Percentiles rank a stretch among this genome's conserved stretches.
Evolutionary conservation across 208 protist species (phyloP).

Genomic region (Leishmania amazonensis): DNA sequence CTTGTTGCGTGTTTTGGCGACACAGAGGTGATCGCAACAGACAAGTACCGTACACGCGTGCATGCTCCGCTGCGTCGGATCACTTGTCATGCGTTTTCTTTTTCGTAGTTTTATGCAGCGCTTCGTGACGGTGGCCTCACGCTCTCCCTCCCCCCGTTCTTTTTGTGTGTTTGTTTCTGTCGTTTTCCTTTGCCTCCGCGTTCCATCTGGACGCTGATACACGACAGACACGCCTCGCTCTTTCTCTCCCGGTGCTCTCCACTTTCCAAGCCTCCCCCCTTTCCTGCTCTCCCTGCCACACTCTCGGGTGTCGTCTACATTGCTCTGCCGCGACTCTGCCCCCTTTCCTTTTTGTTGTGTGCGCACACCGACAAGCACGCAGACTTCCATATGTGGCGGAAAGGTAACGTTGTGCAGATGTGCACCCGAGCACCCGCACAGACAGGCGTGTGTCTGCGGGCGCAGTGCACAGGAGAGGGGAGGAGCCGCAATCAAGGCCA

Average conservation of each 20-base stretch:
- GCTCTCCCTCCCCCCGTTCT: not conserved
- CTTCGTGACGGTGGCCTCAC: not conserved
- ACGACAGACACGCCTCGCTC: too few species aligned
- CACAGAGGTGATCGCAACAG: not conserved
- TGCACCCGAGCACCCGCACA: not conserved
- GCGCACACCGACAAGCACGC: not conserved
- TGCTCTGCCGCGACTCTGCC: not conserved
- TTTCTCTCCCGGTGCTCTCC: not conserved
- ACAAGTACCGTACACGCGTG: not conserved
- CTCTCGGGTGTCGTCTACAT: not conserved
- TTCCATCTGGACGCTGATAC: not conserved
- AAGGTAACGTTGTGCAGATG: not conserved
- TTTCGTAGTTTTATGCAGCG: not conserved
- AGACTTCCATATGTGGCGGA: not conserved
- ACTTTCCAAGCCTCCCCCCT: not conserved
- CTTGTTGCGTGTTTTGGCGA: not conserved
- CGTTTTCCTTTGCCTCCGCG: not conserved
- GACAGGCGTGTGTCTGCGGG: not conserved
- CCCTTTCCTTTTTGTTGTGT: not conserved
- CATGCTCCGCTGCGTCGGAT: not conserved
- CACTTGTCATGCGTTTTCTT: not conserved
- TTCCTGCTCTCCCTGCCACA: not conserved
- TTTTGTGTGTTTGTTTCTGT: not conserved
- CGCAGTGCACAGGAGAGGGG: not conserved
- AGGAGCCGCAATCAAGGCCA: not conserved